phyloP scores from a whole-genome alignment of 164 flowering plant species.

The Annona squamosa region DNA sequence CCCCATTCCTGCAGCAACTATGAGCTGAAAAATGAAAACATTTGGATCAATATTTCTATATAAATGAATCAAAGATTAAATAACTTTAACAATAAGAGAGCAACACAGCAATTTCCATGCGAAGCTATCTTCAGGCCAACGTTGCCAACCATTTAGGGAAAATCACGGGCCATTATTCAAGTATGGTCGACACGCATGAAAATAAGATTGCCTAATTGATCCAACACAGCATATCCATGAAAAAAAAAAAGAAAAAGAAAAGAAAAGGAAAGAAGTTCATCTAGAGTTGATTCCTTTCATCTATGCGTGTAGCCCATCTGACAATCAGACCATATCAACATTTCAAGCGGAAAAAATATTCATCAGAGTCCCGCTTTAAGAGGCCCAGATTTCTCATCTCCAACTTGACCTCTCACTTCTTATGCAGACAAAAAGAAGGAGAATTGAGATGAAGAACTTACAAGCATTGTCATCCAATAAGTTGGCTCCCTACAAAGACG shows the following conservation, averaged over 20 bases:
- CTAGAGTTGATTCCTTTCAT: too few relatives aligned
- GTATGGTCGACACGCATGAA: not conserved
- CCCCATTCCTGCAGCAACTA: conserved; percentile 82
- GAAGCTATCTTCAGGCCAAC: not conserved
- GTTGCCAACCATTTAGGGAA: not conserved
- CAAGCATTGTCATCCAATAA: conserved; percentile 84
- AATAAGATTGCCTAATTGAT: not conserved
- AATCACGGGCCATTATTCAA: not conserved
- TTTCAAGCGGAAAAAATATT: too few relatives aligned
- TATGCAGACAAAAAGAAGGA: not conserved
- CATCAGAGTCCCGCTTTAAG: too few relatives aligned
- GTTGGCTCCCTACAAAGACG: conserved; percentile 83
- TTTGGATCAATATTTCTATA: conserved; percentile 4
- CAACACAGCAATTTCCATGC: not conserved
- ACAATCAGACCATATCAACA: too few relatives aligned
- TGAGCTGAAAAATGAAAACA: conserved; percentile 51
- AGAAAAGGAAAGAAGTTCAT: too few relatives aligned
- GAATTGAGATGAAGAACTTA: conserved; percentile 33
- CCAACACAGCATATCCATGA: too few relatives aligned
- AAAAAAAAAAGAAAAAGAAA: too few relatives aligned
- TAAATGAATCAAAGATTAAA: not conserved
- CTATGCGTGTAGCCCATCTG: too few relatives aligned
- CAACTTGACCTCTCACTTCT: too few relatives aligned
- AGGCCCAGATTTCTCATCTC: too few relatives aligned
- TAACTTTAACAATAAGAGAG: not conserved